phyloP scores from a whole-genome alignment of 331 rosid species.

The Pyracantha coccinea region DNA sequence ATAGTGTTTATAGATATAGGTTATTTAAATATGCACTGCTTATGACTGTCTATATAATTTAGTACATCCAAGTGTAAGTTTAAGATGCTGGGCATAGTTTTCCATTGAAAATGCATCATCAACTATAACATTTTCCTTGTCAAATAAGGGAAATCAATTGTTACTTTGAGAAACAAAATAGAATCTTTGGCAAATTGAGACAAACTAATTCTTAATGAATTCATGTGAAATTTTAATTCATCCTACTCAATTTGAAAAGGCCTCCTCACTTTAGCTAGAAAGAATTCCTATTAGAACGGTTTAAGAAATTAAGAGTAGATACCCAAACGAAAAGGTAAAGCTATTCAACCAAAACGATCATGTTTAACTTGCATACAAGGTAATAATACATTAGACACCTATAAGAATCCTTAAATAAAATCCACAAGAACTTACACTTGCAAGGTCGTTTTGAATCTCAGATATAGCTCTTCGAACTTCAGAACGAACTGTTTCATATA shows the following conservation, averaged over 20 bases:
- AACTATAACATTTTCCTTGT: too few species aligned
- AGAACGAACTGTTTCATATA: constrained; percentile 76
- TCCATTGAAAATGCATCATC: too few species aligned
- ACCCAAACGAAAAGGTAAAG: neutral
- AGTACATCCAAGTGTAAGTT: too few species aligned
- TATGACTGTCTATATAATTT: too few species aligned
- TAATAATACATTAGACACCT: too few species aligned
- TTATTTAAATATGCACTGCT: too few species aligned
- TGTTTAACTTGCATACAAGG: too few species aligned
- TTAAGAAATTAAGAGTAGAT: neutral
- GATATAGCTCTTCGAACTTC: constrained; percentile 88
- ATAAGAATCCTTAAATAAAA: neutral
- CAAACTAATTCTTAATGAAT: too few species aligned
- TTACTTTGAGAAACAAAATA: too few species aligned
- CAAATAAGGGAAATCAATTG: too few species aligned
- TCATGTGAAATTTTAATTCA: neutral
- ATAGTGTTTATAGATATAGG: neutral
- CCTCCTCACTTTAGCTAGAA: neutral
- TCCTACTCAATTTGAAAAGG: neutral
- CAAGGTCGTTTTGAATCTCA: constrained; percentile 78
- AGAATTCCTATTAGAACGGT: neutral
- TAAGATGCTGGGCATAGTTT: too few species aligned
- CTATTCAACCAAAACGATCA: neutral
- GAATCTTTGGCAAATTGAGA: too few species aligned
- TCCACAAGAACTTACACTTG: constrained; percentile 44